Evolutionary conservation across 352 stramenopile species (phyloP).

Genomic region (Aphanomyces stellatus): DNA sequence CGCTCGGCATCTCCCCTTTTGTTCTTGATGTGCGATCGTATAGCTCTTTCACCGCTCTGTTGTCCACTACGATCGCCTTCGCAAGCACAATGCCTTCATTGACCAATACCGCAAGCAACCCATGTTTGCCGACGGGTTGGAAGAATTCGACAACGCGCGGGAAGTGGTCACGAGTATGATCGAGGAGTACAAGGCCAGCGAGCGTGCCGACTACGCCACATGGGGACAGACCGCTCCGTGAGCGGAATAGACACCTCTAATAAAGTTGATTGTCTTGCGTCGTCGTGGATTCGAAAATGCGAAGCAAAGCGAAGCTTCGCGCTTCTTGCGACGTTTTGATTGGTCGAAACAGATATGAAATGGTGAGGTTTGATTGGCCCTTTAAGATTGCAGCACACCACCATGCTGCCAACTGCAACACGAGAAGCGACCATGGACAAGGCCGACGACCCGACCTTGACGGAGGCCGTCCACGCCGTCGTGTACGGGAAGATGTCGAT

Average conservation of each 20-base stretch:
- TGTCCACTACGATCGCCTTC: constrained; percentile 96
- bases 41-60: constrained; percentile 85
- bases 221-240: constrained; percentile 38
- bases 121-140: constrained; percentile 91
- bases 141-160: constrained; percentile 80
- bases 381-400: too few species aligned
- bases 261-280: neutral
- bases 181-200: constrained; percentile 80
- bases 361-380: too few species aligned
- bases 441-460: constrained; percentile 11
- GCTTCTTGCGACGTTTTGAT: too few species aligned
- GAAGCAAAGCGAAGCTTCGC: too few species aligned
- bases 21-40: constrained; percentile 10
- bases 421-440: neutral
- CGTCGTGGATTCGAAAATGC: too few species aligned
- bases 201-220: constrained; percentile 66
- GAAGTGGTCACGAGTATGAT: constrained; percentile 79
- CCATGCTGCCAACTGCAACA: too few species aligned
- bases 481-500: constrained; percentile 43
- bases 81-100: constrained; percentile 97
- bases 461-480: constrained; percentile 11
- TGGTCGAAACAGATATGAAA: too few species aligned
- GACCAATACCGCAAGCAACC: constrained; percentile 98
- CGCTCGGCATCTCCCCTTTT: constrained; percentile 15
- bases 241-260: neutral